Conservation (phyloP, 495 filamentous ascomycete genomes). For the Xanthoparmelia taractica region DNA sequence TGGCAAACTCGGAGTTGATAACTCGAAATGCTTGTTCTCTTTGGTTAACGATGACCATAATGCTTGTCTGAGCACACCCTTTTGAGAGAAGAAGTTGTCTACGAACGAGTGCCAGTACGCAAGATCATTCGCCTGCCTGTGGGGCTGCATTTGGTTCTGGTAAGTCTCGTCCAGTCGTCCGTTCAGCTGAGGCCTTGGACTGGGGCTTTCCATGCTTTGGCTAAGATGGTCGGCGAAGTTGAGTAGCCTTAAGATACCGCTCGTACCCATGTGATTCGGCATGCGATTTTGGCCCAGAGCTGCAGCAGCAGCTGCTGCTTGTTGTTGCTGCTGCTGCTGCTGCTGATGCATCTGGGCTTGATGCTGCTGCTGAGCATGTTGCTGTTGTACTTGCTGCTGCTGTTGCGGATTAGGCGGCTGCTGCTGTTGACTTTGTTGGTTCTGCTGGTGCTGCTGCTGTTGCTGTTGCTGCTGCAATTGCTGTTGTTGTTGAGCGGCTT, state of each 20-base stretch:
- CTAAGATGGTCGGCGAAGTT: conserved; percentile 65
- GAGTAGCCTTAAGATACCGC: conserved; percentile 55
- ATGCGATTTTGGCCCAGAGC: conserved; percentile 46
- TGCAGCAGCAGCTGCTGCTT: conserved; percentile 31
- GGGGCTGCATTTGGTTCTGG: conserved; percentile 37
- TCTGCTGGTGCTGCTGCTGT: conserved; percentile 31
- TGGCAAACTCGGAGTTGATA: conserved; percentile 63
- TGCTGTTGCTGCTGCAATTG: conserved; percentile 29
- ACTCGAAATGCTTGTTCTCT: conserved; percentile 65
- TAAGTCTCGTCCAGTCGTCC: neutral
- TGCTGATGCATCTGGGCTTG: conserved; percentile 38
- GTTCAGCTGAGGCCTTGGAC: conserved; percentile 33
- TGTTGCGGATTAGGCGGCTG: conserved; percentile 19
- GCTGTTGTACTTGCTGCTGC: conserved; percentile 33
- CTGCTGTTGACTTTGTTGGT: conserved; percentile 34
- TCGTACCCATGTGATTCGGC: conserved; percentile 44
- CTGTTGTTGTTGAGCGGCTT: conserved; percentile 27
- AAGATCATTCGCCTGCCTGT: conserved; percentile 53
- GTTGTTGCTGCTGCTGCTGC: conserved; percentile 33
- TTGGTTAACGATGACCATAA: conserved; percentile 45
- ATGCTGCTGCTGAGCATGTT: conserved; percentile 32
- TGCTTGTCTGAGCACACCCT: conserved; percentile 59
- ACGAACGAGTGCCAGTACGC: conserved; percentile 69
- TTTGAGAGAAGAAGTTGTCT: conserved; percentile 62
- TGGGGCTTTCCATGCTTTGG: conserved; percentile 47